Conservation (phyloP, 169 alveolate species). For the Amoebophrya sp. region DNA sequence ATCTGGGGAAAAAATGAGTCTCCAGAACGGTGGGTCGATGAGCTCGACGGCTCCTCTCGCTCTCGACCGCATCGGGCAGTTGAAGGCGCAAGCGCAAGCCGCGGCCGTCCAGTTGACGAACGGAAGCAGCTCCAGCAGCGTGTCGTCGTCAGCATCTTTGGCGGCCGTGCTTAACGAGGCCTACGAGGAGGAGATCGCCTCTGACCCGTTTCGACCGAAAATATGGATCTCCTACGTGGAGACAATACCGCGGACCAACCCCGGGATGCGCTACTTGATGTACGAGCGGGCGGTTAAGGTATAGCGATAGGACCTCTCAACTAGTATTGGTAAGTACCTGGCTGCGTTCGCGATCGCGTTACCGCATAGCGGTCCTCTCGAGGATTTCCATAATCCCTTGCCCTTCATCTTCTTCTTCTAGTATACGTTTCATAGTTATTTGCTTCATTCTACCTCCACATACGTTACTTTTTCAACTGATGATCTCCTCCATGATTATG, state of each 20-base stretch:
- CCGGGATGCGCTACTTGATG: background rate
- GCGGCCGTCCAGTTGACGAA: background rate
- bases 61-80: background rate
- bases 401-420: background rate
- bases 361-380: background rate
- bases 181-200: background rate
- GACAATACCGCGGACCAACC: background rate
- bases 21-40: background rate
- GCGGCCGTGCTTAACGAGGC: background rate
- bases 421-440: background rate
- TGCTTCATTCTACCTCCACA: background rate
- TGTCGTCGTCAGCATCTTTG: background rate
- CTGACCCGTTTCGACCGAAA: background rate
- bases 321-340: background rate
- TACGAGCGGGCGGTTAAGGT: background rate
- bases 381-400: background rate
- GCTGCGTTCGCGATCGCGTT: background rate
- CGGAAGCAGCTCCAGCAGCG: background rate
- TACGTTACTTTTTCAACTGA: background rate
- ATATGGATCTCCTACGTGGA: background rate
- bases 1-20: background rate
- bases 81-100: background rate
- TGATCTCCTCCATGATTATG: background rate
- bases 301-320: no score
- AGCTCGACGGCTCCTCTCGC: background rate